Conservation (phyloP, 139 green algal species). For the Eudorina sp. region DNA sequence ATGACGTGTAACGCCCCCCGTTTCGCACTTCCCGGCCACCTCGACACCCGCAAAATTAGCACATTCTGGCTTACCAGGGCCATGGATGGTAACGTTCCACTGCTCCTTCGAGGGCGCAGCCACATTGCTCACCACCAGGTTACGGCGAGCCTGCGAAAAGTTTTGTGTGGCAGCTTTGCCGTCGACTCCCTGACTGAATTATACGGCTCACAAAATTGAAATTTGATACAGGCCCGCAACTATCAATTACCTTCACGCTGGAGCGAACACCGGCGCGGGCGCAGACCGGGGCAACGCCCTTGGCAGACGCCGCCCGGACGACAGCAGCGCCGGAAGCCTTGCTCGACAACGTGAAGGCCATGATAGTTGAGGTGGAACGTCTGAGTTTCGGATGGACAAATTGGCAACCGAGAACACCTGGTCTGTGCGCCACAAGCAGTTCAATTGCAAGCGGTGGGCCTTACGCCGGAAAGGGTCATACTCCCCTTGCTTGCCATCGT, state of each 20-base stretch:
- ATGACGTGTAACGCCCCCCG: background rate
- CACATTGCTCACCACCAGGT: conserved; percentile 46
- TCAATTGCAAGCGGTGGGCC: too few relatives aligned
- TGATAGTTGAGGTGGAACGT: too few relatives aligned
- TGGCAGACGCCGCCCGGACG: background rate
- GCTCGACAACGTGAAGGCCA: conserved; percentile 42
- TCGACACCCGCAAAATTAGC: background rate
- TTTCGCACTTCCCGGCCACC: background rate
- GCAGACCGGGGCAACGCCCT: background rate
- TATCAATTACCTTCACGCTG: conserved; percentile 23
- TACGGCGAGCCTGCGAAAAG: conserved; percentile 32
- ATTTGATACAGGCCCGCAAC: background rate
- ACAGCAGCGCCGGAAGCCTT: background rate
- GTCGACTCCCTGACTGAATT: too few relatives aligned
- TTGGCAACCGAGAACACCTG: too few relatives aligned
- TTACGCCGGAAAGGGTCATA: too few relatives aligned
- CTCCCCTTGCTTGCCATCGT: too few relatives aligned
- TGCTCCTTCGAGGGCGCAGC: conserved; percentile 64
- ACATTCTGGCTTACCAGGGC: conserved; percentile 40
- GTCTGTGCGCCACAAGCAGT: too few relatives aligned
- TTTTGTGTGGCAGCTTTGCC: too few relatives aligned
- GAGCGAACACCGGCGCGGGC: conserved; percentile 2
- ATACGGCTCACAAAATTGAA: background rate
- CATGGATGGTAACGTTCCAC: conserved; percentile 57
- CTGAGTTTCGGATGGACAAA: too few relatives aligned